These are phyloP conservation scores for Plenodomus lindquistii DNA, from an alignment of 2,329 filamentous ascomycete genomes.

Conservation along the genomic window DNA sequence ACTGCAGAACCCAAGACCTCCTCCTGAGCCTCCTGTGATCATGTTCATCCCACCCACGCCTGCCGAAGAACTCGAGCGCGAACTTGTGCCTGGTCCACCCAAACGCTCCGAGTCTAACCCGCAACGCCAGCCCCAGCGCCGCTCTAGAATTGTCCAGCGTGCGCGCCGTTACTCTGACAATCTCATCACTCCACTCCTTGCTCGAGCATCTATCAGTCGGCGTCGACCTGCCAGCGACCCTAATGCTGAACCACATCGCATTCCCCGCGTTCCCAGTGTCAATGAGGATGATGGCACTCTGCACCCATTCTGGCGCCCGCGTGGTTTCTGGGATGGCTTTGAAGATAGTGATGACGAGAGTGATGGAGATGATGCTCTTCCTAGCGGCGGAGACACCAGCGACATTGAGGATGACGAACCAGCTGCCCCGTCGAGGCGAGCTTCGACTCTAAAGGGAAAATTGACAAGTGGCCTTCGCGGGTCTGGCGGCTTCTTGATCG, in stretches of 20 bases:
- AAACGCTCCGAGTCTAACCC: slow-evolving; percentile 40
- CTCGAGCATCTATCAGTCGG: slow-evolving; percentile 30
- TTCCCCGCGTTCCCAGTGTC: slow-evolving; percentile 32
- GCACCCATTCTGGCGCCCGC: slow-evolving; percentile 66
- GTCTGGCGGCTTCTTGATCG: slow-evolving; percentile 53
- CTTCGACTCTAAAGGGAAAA: slow-evolving; percentile 29
- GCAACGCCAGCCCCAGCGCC: slow-evolving; percentile 43
- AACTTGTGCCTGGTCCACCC: slow-evolving; percentile 40
- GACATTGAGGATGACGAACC: slow-evolving; percentile 39
- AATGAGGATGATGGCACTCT: slow-evolving; percentile 51
- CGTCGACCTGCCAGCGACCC: slow-evolving; percentile 26
- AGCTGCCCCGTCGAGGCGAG: slow-evolving; percentile 20
- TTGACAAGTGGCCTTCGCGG: slow-evolving; percentile 46
- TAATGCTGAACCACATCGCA: slow-evolving; percentile 20
- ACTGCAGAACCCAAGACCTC: slow-evolving; percentile 61
- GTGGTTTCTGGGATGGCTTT: slow-evolving; percentile 65
- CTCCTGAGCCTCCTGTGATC: slow-evolving; percentile 61
- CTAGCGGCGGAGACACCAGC: slow-evolving; percentile 52
- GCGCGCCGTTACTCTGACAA: slow-evolving; percentile 53
- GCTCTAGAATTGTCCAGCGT: slow-evolving; percentile 47
- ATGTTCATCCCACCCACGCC: slow-evolving; percentile 61
- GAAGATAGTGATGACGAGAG: slow-evolving; percentile 46
- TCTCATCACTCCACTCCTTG: slow-evolving; percentile 48
- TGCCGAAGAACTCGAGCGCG: slow-evolving; percentile 49
- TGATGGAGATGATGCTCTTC: slow-evolving; percentile 43